Percentiles rank a stretch among this genome's conserved stretches.
Evolutionary conservation across 2,329 filamentous ascomycete genomes (phyloP).

Genomic region (Penicillium sp.): DNA sequence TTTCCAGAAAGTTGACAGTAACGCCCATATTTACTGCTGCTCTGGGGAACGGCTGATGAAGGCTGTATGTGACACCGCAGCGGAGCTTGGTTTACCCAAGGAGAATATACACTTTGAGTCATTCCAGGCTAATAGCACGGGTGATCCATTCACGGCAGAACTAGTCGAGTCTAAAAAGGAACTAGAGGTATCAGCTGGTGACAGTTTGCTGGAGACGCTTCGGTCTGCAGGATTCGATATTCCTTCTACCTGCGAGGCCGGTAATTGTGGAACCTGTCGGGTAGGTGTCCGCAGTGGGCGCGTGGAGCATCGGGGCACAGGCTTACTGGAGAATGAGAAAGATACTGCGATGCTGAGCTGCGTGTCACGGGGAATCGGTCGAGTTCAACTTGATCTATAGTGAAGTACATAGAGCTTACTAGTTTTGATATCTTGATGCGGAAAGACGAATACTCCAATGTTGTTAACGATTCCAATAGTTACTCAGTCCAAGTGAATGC

Average conservation of each 20-base stretch:
- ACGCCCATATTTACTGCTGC: conserved; percentile 10
- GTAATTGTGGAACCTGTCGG: conserved; percentile 19
- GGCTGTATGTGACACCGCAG: neutral
- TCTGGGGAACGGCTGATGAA: conserved; percentile 10
- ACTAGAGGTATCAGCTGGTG: conserved; percentile 7
- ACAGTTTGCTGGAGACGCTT: conserved; percentile 15
- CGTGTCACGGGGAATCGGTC: conserved; percentile 15
- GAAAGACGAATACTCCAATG: neutral
- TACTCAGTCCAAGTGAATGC: neutral
- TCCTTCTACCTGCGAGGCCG: conserved; percentile 14
- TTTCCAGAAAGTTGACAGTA: conserved; percentile 7
- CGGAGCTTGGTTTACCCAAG: conserved; percentile 7
- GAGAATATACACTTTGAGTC: conserved; percentile 17
- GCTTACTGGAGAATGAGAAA: conserved; percentile 15
- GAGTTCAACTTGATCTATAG: conserved; percentile 12
- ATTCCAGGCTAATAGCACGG: conserved; percentile 13
- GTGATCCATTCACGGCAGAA: conserved; percentile 17
- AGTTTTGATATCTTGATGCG: neutral
- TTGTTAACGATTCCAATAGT: neutral
- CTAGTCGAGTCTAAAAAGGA: conserved; percentile 10
- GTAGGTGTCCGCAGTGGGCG: conserved; percentile 9
- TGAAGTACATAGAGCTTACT: neutral
- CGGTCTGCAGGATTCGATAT: conserved; percentile 15
- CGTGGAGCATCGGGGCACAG: conserved; percentile 19
- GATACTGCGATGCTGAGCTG: conserved; percentile 16